Base-by-base conservation (phyloP, 257 asterid genomes). In the Ocimum tenuiflorum region DNA sequence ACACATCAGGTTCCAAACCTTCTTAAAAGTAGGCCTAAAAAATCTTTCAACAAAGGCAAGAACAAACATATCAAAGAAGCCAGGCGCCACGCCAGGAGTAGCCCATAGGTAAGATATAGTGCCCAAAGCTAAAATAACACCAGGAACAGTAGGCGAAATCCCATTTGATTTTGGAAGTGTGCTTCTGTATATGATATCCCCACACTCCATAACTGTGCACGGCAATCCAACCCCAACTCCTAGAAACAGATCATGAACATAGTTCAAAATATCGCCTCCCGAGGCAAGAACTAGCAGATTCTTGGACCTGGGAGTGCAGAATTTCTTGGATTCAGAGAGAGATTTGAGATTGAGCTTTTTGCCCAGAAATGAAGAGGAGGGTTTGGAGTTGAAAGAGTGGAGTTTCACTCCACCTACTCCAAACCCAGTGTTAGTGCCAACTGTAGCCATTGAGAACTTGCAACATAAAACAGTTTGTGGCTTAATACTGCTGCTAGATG, bases 31-130 rank as follows among this genome's bases (percentile, higher is more conserved):
- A 15, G 95, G 91, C 68, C 91, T 77, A 71, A 88, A 88, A 50
- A 86, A 10, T 60, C 97, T 86, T 49, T 94, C 97, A 53, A 85
- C 75, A 74, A 85, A 82, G 65, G 96, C 92, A 75, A 94, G 99
- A 67, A 94, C 91, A 82, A 94, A 94, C 99, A 94, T 94, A 65
- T 94, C 99, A 60, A 83, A 94, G 77, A 88, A 90, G 0, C 97
- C 97, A 80, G 96, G 99, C n/a, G 97, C 99, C 20, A 94, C 95
- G 74, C 97, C 99, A 45, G 99, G 99, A 36, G 99, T 90, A 67
- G 97, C 96, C 99, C 99, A 94, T 24, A 94, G 80, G 73, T 90
- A 94, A 41, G 97, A 94, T 50, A 94, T 81, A 47, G 97, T 80
- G 3, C 96, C 87, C 76, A 88, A 10, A 51, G 97, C 97, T 63